A percentile compares a stretch with the other conserved stretches of the same genome.
Conservation (phyloP, 257 asterid genomes). For the Nicotiana otophora region DNA sequence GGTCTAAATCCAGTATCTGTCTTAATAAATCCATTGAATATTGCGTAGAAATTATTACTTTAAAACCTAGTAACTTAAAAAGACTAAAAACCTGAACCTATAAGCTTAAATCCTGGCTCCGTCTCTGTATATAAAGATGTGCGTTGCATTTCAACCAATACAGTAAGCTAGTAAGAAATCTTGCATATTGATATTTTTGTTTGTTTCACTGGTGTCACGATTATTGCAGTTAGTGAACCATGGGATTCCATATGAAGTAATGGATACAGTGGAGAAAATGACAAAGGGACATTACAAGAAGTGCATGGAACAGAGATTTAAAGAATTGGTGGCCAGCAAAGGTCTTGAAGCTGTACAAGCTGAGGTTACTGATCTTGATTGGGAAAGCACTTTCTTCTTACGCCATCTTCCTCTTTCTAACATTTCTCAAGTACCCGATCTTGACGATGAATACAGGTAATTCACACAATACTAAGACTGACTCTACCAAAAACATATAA, state of each 20-base stretch:
- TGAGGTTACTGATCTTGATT: constrained; percentile 34
- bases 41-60: too few species aligned
- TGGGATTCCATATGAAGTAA: constrained; percentile 51
- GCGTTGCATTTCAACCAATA: too few species aligned
- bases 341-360: constrained; percentile 28
- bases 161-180: not conserved
- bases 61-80: too few species aligned
- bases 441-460: constrained; percentile 22
- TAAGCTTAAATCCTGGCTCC: too few species aligned
- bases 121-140: too few species aligned
- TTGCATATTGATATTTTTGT: not conserved
- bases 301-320: constrained; percentile 42
- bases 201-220: too few species aligned
- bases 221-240: constrained; percentile 48
- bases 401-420: constrained; percentile 18
- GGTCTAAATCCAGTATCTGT: too few species aligned
- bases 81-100: too few species aligned
- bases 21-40: too few species aligned
- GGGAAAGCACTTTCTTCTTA: constrained; percentile 34
- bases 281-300: constrained; percentile 54
- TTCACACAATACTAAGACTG: not conserved
- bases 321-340: constrained; percentile 35
- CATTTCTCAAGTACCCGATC: constrained; percentile 17
- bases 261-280: constrained; percentile 53
- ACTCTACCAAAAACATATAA: not conserved